phyloP scores from a whole-genome alignment of 2,329 filamentous ascomycete genomes.

The Camillea tinctor region DNA sequence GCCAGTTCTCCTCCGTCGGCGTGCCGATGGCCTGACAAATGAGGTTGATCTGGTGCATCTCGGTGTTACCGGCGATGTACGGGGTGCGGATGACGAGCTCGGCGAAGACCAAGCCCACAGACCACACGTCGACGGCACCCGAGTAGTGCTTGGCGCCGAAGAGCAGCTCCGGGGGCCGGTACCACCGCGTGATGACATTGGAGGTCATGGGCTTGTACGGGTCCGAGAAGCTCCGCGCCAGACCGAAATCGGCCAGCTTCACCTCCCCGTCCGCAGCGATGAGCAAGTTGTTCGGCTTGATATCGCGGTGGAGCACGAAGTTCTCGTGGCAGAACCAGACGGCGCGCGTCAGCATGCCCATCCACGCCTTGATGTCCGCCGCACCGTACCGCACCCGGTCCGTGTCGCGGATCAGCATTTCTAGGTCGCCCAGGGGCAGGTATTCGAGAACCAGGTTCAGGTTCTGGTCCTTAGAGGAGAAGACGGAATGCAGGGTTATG shows the following conservation, averaged over 20 bases:
- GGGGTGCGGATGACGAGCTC: constrained; percentile 82
- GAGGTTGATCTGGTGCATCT: constrained; percentile 80
- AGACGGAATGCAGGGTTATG: constrained; percentile 87
- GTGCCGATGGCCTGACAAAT: constrained; percentile 86
- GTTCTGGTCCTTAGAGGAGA: constrained; percentile 94
- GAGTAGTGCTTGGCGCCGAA: constrained; percentile 88
- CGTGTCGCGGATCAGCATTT: constrained; percentile 88
- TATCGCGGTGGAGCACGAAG: constrained; percentile 91
- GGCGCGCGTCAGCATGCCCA: constrained; percentile 91
- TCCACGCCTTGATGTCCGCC: constrained; percentile 96
- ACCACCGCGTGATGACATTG: constrained; percentile 96
- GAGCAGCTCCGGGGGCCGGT: constrained; percentile 88
- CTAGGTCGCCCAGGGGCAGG: constrained; percentile 88
- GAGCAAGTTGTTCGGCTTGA: constrained; percentile 97
- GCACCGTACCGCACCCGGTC: constrained; percentile 75
- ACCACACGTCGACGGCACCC: constrained; percentile 92
- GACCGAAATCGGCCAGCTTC: constrained; percentile 96
- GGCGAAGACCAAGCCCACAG: constrained; percentile 87
- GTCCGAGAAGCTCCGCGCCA: constrained; percentile 86
- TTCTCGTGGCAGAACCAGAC: constrained; percentile 98
- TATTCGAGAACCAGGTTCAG: constrained; percentile 94
- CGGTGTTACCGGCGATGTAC: constrained; percentile 79
- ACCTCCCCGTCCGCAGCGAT: constrained; percentile 91
- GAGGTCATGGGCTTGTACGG: constrained; percentile 86
- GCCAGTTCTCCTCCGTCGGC: constrained; percentile 93